Conservation (phyloP, 805 yeast genomes). For the Metschnikowia shivogae region DNA sequence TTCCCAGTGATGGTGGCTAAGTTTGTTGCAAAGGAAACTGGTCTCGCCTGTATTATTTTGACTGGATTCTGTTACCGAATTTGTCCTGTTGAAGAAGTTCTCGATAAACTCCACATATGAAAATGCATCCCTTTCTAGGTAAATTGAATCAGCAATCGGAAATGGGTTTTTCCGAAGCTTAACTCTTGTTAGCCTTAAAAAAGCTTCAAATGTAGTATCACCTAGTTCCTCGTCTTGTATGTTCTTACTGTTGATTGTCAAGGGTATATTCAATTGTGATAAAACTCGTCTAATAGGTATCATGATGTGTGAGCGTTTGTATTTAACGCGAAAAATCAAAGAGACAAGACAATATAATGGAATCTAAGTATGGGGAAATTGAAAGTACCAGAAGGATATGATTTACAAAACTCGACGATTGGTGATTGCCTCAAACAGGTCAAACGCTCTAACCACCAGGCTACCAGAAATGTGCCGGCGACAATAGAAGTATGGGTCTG, state of each 20-base stretch:
- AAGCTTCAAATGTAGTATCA: not conserved
- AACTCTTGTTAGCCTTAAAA: not conserved
- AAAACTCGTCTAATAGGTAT: not conserved
- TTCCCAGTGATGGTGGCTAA: conserved; percentile 47
- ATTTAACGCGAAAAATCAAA: not conserved
- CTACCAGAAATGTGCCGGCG: conserved; percentile 18
- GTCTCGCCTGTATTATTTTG: not conserved
- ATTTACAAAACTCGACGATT: conserved; percentile 42
- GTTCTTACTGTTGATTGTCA: not conserved
- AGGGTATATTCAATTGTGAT: not conserved
- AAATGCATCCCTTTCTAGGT: not conserved
- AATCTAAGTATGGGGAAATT: conserved; percentile 12
- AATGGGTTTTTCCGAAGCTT: not conserved
- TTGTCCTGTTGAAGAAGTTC: not conserved
- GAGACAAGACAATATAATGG: not conserved
- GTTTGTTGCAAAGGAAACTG: conserved; percentile 27
- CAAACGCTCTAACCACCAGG: conserved; percentile 22
- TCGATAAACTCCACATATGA: conserved; percentile 6
- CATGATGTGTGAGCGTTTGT: not conserved
- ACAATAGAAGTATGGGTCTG: conserved; percentile 47
- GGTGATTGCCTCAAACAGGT: conserved; percentile 46
- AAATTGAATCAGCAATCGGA: not conserved
- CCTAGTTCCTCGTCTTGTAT: not conserved
- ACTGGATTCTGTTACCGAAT: not conserved
- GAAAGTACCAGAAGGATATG: conserved; percentile 29